Percentiles rank a stretch among this genome's conserved stretches.
phyloP scores from a whole-genome alignment of 805 yeast species.

The Candida awuae region DNA sequence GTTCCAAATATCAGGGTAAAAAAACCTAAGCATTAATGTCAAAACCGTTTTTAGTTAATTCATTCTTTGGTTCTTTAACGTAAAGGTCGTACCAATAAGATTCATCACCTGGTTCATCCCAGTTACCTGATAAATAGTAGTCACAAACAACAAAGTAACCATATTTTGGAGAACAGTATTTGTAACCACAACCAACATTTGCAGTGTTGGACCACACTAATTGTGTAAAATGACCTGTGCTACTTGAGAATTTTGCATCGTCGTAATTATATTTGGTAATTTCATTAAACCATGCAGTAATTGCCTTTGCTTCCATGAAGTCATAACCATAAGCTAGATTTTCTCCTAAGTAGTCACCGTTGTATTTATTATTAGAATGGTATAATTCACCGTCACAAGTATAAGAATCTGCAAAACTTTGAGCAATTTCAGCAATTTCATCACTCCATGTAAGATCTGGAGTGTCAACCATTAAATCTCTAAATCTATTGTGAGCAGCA shows the following conservation, averaged over 20 bases:
- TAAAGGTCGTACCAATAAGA: constrained; percentile 22
- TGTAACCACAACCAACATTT: constrained; percentile 64
- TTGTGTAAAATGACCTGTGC: constrained; percentile 78
- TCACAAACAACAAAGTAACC: constrained; percentile 64
- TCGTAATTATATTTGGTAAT: constrained; percentile 43
- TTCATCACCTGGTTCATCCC: constrained; percentile 35
- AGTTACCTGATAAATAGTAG: constrained; percentile 69
- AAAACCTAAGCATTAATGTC: not conserved
- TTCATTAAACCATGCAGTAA: constrained; percentile 73
- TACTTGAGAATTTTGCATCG: constrained; percentile 37
- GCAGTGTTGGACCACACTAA: constrained; percentile 62
- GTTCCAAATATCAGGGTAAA: too few relatives aligned
- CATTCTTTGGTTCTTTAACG: constrained; percentile 20
- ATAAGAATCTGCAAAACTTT: constrained; percentile 45
- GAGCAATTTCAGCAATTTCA: constrained; percentile 47
- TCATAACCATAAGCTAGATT: constrained; percentile 71
- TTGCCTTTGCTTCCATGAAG: constrained; percentile 41
- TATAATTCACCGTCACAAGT: constrained; percentile 47
- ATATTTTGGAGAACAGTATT: constrained; percentile 40
- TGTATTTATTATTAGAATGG: constrained; percentile 51
- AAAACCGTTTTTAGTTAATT: constrained; percentile 11
- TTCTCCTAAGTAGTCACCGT: constrained; percentile 52
- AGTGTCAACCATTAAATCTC: constrained; percentile 44
- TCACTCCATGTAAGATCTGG: constrained; percentile 48
- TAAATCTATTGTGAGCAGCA: constrained; percentile 50